Percentiles rank a stretch among this genome's conserved stretches.
Evolutionary conservation across 2,329 filamentous ascomycete genomes (phyloP).

Genomic region (Cladosporium sp.): DNA sequence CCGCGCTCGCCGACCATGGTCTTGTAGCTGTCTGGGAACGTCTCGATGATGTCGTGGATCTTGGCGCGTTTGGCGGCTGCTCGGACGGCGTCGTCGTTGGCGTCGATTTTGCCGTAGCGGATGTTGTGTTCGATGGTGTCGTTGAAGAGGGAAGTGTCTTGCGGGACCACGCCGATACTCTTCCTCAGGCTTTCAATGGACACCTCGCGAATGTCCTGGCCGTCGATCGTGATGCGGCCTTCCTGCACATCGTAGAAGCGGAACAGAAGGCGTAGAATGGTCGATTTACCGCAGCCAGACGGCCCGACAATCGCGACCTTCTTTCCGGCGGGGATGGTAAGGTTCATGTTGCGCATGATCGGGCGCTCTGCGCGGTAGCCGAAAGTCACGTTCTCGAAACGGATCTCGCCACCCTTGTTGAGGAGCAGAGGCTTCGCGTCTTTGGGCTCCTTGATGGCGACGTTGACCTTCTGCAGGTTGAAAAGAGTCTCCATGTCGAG

Average conservation of each 20-base stretch:
- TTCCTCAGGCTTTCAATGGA: constrained; percentile 77
- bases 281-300: constrained; percentile 94
- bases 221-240: constrained; percentile 86
- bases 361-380: constrained; percentile 85
- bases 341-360: constrained; percentile 78
- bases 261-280: constrained; percentile 85
- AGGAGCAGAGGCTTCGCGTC: constrained; percentile 73
- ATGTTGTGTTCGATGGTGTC: constrained; percentile 96
- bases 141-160: constrained; percentile 96
- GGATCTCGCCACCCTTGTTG: constrained; percentile 79
- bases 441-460: constrained; percentile 75
- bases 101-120: constrained; percentile 81
- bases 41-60: constrained; percentile 77
- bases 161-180: constrained; percentile 91
- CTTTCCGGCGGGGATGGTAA: constrained; percentile 92
- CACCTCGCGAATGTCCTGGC: constrained; percentile 85
- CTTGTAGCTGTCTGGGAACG: constrained; percentile 78
- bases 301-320: constrained; percentile 96
- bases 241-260: constrained; percentile 87
- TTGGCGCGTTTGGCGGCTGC: constrained; percentile 78
- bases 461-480: constrained; percentile 94
- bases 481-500: constrained; percentile 99
- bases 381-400: constrained; percentile 92
- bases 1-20: constrained; percentile 92
- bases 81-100: constrained; percentile 69